Evolutionary conservation across 805 yeast genomes (phyloP).

Genomic region (Diddensiella santjacobensis): DNA sequence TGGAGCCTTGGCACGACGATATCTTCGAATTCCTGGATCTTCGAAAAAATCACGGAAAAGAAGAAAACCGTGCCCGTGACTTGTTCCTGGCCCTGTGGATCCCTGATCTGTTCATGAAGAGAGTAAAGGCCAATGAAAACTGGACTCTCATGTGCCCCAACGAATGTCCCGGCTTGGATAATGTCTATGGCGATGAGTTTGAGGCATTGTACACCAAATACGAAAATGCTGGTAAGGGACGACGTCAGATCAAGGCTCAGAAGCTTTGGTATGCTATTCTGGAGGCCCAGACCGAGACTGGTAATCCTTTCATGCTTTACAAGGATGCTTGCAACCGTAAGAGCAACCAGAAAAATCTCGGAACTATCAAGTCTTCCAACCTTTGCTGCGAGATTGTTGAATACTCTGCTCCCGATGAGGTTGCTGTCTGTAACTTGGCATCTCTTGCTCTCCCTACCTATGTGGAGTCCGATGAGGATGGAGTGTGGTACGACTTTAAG

Average conservation of each 20-base stretch:
- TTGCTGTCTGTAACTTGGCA: conserved; percentile 91
- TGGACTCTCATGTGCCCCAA: conserved; percentile 90
- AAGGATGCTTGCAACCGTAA: conserved; percentile 88
- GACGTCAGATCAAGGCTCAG: conserved; percentile 67
- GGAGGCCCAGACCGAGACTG: conserved; percentile 90
- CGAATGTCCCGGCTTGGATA: conserved; percentile 77
- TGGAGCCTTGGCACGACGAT: conserved; percentile 97
- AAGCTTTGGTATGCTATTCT: conserved; percentile 81
- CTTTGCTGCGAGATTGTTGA: conserved; percentile 90
- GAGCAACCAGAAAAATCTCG: conserved; percentile 84
- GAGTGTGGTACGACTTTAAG: conserved; percentile 57
- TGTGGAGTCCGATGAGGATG: conserved; percentile 45
- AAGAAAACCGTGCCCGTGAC: conserved; percentile 87
- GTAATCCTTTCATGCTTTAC: conserved; percentile 89
- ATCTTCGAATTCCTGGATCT: conserved; percentile 76
- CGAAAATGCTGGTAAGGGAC: conserved; percentile 60
- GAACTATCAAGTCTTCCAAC: conserved; percentile 86
- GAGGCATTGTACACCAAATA: conserved; percentile 62
- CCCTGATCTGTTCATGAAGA: conserved; percentile 86
- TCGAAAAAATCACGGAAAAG: conserved; percentile 89
- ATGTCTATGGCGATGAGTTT: conserved; percentile 76
- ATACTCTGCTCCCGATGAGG: conserved; percentile 79
- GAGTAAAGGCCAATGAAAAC: conserved; percentile 66
- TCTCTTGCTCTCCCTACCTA: conserved; percentile 85
- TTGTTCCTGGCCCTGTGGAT: conserved; percentile 90